Evolutionary conservation across 179 eudicot species (phyloP).

Genomic region (Carnegiea gigantea): DNA sequence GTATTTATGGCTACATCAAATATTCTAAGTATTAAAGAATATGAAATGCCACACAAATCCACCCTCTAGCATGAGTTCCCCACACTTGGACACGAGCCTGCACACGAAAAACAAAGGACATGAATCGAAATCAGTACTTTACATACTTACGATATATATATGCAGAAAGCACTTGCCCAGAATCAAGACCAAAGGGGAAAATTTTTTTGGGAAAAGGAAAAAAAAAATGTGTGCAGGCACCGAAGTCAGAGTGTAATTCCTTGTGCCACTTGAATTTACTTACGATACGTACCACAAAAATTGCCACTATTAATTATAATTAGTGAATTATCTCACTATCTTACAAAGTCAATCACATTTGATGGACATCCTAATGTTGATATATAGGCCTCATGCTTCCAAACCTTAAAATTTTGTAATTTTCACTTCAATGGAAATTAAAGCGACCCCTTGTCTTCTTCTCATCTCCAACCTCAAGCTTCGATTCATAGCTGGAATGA

Average conservation of each 20-base stretch:
- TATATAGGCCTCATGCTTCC: conserved; percentile 12
- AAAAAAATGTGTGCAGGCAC: not conserved
- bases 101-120: conserved; percentile 7
- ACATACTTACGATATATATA: not conserved
- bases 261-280: not conserved
- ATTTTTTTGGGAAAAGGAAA: too few relatives aligned
- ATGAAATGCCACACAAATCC: conserved; percentile 8
- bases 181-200: too few relatives aligned
- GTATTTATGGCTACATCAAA: not conserved
- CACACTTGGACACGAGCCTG: conserved; percentile 18
- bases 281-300: not conserved
- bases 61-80: conserved; percentile 19
- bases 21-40: not conserved
- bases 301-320: not conserved
- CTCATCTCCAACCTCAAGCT: too few relatives aligned
- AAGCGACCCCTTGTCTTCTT: too few relatives aligned
- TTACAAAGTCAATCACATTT: conserved; percentile 15
- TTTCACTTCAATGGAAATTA: not conserved
- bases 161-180: not conserved
- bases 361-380: conserved; percentile 6
- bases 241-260: conserved; percentile 18
- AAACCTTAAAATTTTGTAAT: not conserved
- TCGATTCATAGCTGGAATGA: too few relatives aligned
- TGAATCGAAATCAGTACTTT: not conserved
- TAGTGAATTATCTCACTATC: not conserved